A percentile compares a stretch with the other conserved stretches of the same genome.
These are phyloP conservation scores for Bipolaris zeicola DNA, from an alignment of 2,329 filamentous ascomycete species.

Conservation along the genomic window DNA sequence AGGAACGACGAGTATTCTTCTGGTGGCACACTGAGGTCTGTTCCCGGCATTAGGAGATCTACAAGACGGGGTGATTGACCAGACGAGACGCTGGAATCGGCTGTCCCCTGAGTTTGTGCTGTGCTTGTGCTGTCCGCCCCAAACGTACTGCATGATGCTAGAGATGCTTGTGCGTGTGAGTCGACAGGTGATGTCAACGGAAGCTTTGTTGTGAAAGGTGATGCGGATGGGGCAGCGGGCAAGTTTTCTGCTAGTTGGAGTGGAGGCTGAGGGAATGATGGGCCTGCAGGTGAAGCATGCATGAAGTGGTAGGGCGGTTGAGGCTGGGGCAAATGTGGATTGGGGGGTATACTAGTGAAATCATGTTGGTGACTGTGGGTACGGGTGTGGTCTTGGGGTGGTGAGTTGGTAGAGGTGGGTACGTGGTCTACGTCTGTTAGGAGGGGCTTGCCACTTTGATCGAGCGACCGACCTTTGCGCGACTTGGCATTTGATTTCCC, in stretches of 20 bases:
- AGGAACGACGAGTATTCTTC: conserved; percentile 45
- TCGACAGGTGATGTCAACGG: conserved; percentile 38
- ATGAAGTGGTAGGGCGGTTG: conserved; percentile 15
- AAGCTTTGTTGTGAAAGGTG: conserved; percentile 32
- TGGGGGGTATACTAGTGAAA: conserved; percentile 13
- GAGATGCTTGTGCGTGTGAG: conserved; percentile 42
- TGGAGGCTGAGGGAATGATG: conserved; percentile 20
- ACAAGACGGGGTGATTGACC: conserved; percentile 56
- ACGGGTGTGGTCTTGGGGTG: conserved; percentile 1
- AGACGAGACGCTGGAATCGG: conserved; percentile 47
- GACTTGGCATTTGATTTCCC: conserved; percentile 51
- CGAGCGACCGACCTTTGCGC: conserved; percentile 53
- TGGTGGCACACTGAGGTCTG: conserved; percentile 52
- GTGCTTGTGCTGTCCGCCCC: conserved; percentile 42
- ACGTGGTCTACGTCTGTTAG: conserved; percentile 21
- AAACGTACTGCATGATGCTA: conserved; percentile 48
- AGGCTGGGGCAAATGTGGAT: conserved; percentile 20
- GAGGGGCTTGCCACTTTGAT: not conserved
- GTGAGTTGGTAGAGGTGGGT: conserved; percentile 9
- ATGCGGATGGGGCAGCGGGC: conserved; percentile 23
- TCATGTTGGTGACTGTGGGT: conserved; percentile 12
- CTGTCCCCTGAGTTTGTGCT: conserved; percentile 32
- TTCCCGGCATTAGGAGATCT: conserved; percentile 56
- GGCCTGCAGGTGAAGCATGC: conserved; percentile 15
- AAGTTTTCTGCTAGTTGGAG: conserved; percentile 10